These are phyloP conservation scores for Salvia hispanica DNA, from an alignment of 257 asterid species.

Conservation along the genomic window DNA sequence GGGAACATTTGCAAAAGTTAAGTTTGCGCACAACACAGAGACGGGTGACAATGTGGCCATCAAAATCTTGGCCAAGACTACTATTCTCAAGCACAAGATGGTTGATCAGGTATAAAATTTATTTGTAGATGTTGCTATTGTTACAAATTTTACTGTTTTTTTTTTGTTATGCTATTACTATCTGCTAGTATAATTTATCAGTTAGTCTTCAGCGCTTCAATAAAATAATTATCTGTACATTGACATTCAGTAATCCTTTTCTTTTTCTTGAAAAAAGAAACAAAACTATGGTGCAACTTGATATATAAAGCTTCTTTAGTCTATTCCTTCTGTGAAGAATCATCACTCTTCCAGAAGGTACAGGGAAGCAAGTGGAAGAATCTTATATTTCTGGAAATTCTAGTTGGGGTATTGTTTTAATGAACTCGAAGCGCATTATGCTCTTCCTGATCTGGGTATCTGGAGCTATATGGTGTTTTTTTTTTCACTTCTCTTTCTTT, in stretches of 20 bases:
- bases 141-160: constrained; percentile 6
- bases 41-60: constrained; percentile 80
- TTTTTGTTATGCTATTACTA: not conserved
- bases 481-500: constrained; percentile 15
- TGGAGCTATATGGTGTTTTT: constrained; percentile 22
- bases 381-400: constrained; percentile 16
- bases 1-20: constrained; percentile 94
- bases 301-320: constrained; percentile 12
- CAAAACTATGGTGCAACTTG: constrained; percentile 1
- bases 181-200: not conserved
- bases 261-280: constrained; percentile 1
- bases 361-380: constrained; percentile 15
- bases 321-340: constrained; percentile 15
- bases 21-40: constrained; percentile 75
- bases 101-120: constrained; percentile 69
- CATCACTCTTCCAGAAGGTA: constrained; percentile 20
- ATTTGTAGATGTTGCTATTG: constrained; percentile 9
- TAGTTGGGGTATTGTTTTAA: constrained; percentile 5
- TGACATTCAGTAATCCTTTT: not conserved
- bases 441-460: constrained; percentile 8
- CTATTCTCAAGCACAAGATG: constrained; percentile 88
- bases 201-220: not conserved
- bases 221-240: constrained; percentile 13
- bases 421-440: constrained; percentile 10
- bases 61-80: constrained; percentile 82